Evolutionary conservation across 352 stramenopile genomes (phyloP).

Genomic region (Blastocystis sp.): DNA sequence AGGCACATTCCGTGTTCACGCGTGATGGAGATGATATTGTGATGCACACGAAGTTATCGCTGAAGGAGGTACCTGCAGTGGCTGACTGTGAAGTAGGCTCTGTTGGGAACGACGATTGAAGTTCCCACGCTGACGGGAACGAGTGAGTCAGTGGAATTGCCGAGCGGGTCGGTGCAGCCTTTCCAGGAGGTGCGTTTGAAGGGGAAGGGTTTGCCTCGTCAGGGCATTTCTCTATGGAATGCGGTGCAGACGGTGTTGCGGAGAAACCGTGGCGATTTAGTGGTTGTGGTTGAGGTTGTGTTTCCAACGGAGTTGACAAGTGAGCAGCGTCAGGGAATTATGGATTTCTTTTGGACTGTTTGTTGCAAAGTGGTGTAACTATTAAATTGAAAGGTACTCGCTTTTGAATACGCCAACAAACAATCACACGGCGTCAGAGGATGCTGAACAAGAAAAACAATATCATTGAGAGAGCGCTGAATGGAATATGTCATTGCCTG

Average conservation of each 20-base stretch:
- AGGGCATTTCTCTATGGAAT: neutral
- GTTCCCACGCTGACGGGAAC: neutral
- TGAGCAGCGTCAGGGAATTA: neutral
- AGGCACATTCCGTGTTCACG: neutral
- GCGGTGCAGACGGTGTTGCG: neutral
- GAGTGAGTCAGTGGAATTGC: neutral
- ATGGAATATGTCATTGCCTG: conserved; percentile 52
- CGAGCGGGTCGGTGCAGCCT: neutral
- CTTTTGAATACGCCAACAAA: neutral
- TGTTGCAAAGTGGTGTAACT: too few species aligned
- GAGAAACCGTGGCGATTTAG: conserved; percentile 6
- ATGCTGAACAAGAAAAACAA: conserved; percentile 43
- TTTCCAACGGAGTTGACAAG: neutral
- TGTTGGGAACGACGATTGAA: conserved; percentile 15
- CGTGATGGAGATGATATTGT: conserved; percentile 14
- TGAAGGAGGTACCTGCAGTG: neutral
- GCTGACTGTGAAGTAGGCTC: neutral
- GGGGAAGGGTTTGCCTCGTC: neutral
- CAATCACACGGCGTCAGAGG: neutral
- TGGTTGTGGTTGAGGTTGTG: neutral
- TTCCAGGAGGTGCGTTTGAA: neutral
- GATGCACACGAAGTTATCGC: neutral
- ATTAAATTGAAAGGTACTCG: too few species aligned
- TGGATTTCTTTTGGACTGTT: conserved; percentile 6
- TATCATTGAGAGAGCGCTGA: neutral